Base-by-base conservation (phyloP, 2,329 filamentous ascomycete species). In the Penicillium brasilianum region DNA sequence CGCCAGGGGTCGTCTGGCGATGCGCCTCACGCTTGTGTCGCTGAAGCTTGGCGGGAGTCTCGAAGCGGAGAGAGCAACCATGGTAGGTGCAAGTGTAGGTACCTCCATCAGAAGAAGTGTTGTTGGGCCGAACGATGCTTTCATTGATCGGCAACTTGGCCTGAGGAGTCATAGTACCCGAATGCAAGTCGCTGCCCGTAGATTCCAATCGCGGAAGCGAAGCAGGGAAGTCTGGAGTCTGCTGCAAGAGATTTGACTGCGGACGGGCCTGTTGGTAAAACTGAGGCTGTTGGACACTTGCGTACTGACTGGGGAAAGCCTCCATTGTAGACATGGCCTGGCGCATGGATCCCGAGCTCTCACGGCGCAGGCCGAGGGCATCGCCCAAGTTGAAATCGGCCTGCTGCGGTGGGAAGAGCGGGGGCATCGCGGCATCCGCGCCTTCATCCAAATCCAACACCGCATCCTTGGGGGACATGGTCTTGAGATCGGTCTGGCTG, bases 11-110 rank as follows among this genome's bases (percentile, higher is more conserved):
- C n/a, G 86, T 87, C 69, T 92, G 90, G 52, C 94, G 87, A 75
- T 99, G 95, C 5, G 89, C 91, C 74, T 99, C 95, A 25, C 93
- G 88, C 82, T 97, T 97, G 81, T 99, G 95, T 79, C 95, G 95
- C 76, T 98, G 93, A 3, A 99, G 84, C 68, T 93, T 88, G 9
- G 88, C 84, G 4, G 93, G 92, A 1, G 92, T 92, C 68, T 96
- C 92, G 72, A 99, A 99, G 56, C 95, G 90, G 67, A 90, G 83
- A 0, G 88, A 89, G 74, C 95, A 98, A 11, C 93, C 92, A 71
- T 96, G 93, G 71, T 97, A 97, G 0, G 93, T 97, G 78, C 95
- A 99, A 1, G 93, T 96, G 79, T 97, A 99, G 0, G 93, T 97
- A 13, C 94, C 94, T 20, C 88, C 86, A 67, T 96, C 91, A 0